phyloP scores from a whole-genome alignment of 148 eudicot genomes.

The Rhododendron ovatum region DNA sequence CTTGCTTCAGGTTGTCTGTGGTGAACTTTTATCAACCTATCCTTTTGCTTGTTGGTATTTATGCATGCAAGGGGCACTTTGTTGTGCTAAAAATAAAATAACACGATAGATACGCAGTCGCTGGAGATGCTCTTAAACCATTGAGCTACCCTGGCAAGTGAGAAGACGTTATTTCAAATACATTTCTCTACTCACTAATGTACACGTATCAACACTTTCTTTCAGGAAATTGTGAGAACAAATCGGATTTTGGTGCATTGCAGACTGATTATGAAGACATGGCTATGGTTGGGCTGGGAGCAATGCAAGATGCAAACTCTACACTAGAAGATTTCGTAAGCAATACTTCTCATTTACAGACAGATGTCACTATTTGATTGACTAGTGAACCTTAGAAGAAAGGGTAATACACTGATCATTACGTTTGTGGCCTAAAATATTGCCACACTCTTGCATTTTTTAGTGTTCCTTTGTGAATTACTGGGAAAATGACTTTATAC shows the following conservation, averaged over 20 bases:
- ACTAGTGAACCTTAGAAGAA: background rate
- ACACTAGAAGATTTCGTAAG: slow-evolving; percentile 97
- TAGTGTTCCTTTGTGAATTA: background rate
- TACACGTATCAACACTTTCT: background rate
- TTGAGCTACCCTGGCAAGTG: background rate
- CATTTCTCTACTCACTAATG: background rate
- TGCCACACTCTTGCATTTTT: background rate
- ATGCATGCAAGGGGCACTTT: background rate
- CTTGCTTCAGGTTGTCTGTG: background rate
- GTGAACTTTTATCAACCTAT: background rate
- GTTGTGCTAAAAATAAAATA: background rate
- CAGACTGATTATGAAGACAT: slow-evolving; percentile 19
- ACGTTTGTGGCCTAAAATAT: background rate
- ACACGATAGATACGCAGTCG: background rate
- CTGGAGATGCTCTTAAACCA: background rate
- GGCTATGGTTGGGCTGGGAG: slow-evolving; percentile 65
- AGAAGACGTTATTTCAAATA: background rate
- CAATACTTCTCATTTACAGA: background rate
- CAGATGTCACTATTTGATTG: background rate
- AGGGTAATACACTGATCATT: background rate
- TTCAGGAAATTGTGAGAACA: slow-evolving; percentile 33
- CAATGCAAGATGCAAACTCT: slow-evolving; percentile 91
- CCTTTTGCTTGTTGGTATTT: background rate
- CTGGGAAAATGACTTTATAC: background rate
- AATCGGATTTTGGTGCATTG: slow-evolving; percentile 10